A percentile compares a stretch with the other conserved stretches of the same genome.
Conservation (phyloP, 164 flowering plant genomes). For the Annona squamosa region DNA sequence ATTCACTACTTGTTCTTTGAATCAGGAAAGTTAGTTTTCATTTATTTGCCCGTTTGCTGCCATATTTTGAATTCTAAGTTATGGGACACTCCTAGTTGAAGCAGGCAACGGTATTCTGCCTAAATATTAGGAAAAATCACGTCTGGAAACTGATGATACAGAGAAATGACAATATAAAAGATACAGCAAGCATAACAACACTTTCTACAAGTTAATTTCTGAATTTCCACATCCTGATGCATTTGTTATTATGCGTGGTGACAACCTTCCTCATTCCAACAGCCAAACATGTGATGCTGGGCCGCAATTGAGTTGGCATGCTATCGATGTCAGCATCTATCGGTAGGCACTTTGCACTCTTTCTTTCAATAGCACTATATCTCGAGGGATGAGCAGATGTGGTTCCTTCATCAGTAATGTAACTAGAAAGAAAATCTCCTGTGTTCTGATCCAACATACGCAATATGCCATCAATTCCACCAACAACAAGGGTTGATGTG, state of each 20-base stretch:
- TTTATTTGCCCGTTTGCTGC: too few relatives aligned
- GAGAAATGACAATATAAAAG: not conserved
- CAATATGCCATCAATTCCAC: conserved; percentile 86
- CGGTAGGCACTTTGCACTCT: conserved; percentile 34
- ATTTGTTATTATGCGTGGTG: conserved; percentile 55
- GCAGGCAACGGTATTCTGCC: too few relatives aligned
- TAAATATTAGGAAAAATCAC: not conserved
- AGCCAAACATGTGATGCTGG: conserved; percentile 71
- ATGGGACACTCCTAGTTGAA: too few relatives aligned
- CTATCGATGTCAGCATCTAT: conserved; percentile 36
- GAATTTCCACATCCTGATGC: conserved; percentile 74
- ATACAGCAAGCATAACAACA: not conserved
- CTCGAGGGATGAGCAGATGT: conserved; percentile 9
- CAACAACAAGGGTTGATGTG: conserved; percentile 52
- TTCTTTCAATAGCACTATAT: conserved; percentile 22
- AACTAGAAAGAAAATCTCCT: conserved; percentile 57
- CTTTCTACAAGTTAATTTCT: conserved; percentile 6
- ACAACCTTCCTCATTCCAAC: conserved; percentile 90
- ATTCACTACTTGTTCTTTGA: too few relatives aligned
- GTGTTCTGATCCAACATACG: conserved; percentile 53
- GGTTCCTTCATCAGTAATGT: conserved; percentile 27
- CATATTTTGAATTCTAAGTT: too few relatives aligned
- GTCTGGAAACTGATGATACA: not conserved
- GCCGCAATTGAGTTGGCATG: conserved; percentile 41
- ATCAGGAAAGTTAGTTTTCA: too few relatives aligned